Evolutionary conservation across 2,329 filamentous ascomycete species (phyloP).

Genomic region (Verticillium longisporum): DNA sequence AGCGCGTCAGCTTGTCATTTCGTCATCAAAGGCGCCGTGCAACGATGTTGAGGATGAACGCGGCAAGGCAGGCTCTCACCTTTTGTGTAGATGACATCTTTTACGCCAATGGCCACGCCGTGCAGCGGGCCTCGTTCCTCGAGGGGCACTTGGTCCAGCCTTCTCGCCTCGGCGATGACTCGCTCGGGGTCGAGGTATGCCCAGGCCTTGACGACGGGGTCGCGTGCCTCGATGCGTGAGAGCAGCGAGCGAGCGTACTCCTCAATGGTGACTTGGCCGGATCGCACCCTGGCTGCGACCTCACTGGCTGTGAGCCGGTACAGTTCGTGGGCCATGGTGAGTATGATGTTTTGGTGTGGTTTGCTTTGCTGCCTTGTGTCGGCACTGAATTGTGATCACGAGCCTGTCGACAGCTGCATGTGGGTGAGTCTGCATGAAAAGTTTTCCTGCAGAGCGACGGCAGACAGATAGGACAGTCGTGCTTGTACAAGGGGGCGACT

Average conservation of each 20-base stretch:
- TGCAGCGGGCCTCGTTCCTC: slow-evolving; percentile 47
- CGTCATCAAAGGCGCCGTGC: no score
- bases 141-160: slow-evolving; percentile 40
- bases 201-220: slow-evolving; percentile 42
- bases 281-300: slow-evolving; percentile 26
- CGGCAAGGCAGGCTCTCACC: no score
- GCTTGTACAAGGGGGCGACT: no score
- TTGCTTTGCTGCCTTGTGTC: background rate
- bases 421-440: no score
- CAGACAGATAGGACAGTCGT: no score
- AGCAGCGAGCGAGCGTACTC: slow-evolving; percentile 41
- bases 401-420: no score
- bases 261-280: slow-evolving; percentile 37
- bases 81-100: slow-evolving; percentile 53
- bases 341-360: background rate
- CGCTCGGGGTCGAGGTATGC: slow-evolving; percentile 34
- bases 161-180: slow-evolving; percentile 41
- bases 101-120: slow-evolving; percentile 51
- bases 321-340: slow-evolving; percentile 3
- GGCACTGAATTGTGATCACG: background rate
- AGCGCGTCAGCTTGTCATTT: background rate
- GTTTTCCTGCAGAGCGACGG: no score
- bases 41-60: no score
- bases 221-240: slow-evolving; percentile 33
- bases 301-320: slow-evolving; percentile 32